Evolutionary conservation across 352 stramenopile species (phyloP), one percentile per base, ranked within the genome.

Genomic region (Lagenidium sp.): DNA sequence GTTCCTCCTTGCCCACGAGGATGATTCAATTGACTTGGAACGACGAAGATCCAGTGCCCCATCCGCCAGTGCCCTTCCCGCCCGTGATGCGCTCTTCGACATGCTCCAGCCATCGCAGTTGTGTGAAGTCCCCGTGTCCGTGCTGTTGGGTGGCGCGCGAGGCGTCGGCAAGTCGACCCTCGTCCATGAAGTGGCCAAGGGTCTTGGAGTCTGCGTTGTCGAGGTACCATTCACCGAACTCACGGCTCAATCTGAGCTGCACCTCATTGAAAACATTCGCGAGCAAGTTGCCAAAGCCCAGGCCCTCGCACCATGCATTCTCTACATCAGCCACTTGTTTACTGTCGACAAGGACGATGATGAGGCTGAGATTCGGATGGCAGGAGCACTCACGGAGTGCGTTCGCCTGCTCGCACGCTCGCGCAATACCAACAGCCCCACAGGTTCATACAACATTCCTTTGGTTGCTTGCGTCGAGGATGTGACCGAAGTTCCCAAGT

Each of bases 261-360:
- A 85, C 40, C 45, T 89, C 26, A 47, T 89, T 6, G 67, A 93
- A 38, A 90, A 89, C 29, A 58, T 93, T 10, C 71, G 69, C 3
- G 62, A 81, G 2, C 65, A 86, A 55, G 66, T 87, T 6, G 60
- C 57, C 2, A 89, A 90, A 51, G 73, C 78, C 0, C 61, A 83
- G 24, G 61, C 66, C 3, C 37, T 93, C 18, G 63, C 76, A 8
- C 75, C 75, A 1, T 90, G 81, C 40, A 43, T 93, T 13, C 56
- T 92, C n/a, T 92, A 88, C 47, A 76, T 92, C 30, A 82, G 75
- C 34, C 77, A 66, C 38, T 68, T 90, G 44, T 93, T 90, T 41
- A 56, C 69, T 5, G 57, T 86, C 19, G 73, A 89, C 25, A 85
- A 88, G 35, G 63, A 85, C 29, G 79, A 90, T 38, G 75, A 93